Evolutionary conservation across 768 basidiomycete species (phyloP), one percentile per base, ranked within the genome.

Genomic region (Lactarius sp.): DNA sequence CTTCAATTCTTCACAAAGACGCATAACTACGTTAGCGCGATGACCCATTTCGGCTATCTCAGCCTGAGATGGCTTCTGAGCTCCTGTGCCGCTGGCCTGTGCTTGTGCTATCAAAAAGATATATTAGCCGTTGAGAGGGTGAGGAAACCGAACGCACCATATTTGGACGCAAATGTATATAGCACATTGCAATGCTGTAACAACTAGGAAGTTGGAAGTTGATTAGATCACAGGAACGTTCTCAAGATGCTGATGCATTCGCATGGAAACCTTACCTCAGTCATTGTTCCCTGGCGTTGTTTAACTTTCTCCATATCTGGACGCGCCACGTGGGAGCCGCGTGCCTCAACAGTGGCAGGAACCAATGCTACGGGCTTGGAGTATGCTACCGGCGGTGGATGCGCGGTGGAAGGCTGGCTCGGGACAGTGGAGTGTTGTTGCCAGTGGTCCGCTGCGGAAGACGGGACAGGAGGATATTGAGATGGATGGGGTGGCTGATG

Each of bases 41-140:
- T 81, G 79, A 9, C 83, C 79, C 90, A 92, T 92, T 65, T 90
- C 85, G 53, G 78, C 75, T 10, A 90, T 72, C 71, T 91, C 88
- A 2, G 76, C 75, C 7, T 79, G 72, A 9, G 76, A 64, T 5
- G 87, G 88, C 47, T 64, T 64, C 65, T 83, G 84, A 7, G 75
- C 71, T 46, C 81, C 78, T 3, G 83, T 79, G 12, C 77, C 68
- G 49, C 73, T 77, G 3, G 76, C 71, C 61, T 85, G 85, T 31
- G 55, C 59, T 59, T 75, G 71, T 5, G 75, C 74, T 76, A 37
- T 54, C 27, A 54, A 7, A 49, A 50, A 50, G 27, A 47, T 10
- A 41, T 4, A 27, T 50, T 8, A 64, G 22, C 49, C 37, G 44
- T n/a, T 20, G 52, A 9, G 16, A 16, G 34, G 41, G 10, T 14